A percentile compares a stretch with the other conserved stretches of the same genome.
phyloP scores from a whole-genome alignment of 169 alveolate genomes.

The Amoebophrya sp. region DNA sequence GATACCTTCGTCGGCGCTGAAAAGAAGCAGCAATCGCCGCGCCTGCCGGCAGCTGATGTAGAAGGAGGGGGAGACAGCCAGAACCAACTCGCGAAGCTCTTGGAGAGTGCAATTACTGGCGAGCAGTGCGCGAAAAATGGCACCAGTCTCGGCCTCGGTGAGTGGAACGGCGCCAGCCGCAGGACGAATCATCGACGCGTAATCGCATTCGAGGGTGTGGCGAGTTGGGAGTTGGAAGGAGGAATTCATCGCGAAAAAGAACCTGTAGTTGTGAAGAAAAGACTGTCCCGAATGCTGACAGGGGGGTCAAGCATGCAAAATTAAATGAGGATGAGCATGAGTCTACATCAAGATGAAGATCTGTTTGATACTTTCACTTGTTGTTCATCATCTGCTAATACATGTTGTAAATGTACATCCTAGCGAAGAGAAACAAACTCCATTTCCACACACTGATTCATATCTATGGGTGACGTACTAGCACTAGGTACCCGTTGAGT shows the following conservation, averaged over 20 bases:
- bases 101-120: neutral
- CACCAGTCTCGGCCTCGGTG: neutral
- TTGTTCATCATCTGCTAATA: too few relatives aligned
- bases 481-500: neutral
- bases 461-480: too few relatives aligned
- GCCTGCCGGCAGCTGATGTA: neutral
- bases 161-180: neutral
- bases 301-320: too few relatives aligned
- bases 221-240: neutral
- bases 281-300: too few relatives aligned
- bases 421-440: too few relatives aligned
- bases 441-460: too few relatives aligned
- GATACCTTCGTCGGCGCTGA: neutral
- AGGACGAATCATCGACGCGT: conserved; percentile 3
- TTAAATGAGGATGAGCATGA: too few relatives aligned
- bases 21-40: neutral
- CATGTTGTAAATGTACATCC: too few relatives aligned
- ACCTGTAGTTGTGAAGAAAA: too few relatives aligned
- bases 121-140: neutral
- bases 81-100: neutral
- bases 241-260: neutral
- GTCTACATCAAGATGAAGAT: too few relatives aligned
- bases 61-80: neutral
- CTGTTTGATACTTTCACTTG: too few relatives aligned
- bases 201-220: neutral